Base-by-base conservation (phyloP, 129 eudicot species). In the Chrysanthemum seticuspe region DNA sequence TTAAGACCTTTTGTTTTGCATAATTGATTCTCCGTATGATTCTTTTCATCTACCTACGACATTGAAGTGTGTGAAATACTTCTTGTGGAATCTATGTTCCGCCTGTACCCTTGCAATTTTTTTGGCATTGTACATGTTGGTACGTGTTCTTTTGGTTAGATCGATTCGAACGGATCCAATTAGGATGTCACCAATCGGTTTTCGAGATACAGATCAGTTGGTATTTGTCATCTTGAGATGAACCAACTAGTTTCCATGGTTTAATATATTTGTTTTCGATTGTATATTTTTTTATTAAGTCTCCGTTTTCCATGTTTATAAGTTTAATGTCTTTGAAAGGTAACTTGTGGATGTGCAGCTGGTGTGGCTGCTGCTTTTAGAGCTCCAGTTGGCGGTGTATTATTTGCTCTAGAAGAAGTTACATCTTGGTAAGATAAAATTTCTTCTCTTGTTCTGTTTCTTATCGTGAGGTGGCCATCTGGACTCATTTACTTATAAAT, bases 291-390 rank as follows among this genome's bases (percentile, higher is more conserved):
- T 58, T 59, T 58, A 5, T 2, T 7, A 0, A 27, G 6, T 77
- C 71, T 77, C n/a, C n/a, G n/a, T n/a, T n/a, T n/a, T n/a, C 54
- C 65, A 61, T 68, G 40, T 19, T 67, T 57, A 25, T 6, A 52
- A 78, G 68, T 86, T 80, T 78, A 59, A 74, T 81, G 61, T 87
- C 75, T 82, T 80, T 82, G 83, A 89, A 92, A 94, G 98, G 98
- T 94, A 74, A 94, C 98, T 80, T 94, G 98, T 83, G 98, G 98
- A 87, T 94, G 98, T 90, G 98, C 98, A 78, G 98, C 98, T 79
- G 98, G 98, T 65, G 98, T 94, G 50, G 97, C 98, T 84, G 97
- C 98, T 86, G 98, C 98, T 74, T 94, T 94, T 67, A 90, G 98
- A 88, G 98, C 98, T 83, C 98, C 98, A 10, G 98, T 94, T 75